Conservation (phyloP, 768 basidiomycete species). For the Tylopilus sp. region DNA sequence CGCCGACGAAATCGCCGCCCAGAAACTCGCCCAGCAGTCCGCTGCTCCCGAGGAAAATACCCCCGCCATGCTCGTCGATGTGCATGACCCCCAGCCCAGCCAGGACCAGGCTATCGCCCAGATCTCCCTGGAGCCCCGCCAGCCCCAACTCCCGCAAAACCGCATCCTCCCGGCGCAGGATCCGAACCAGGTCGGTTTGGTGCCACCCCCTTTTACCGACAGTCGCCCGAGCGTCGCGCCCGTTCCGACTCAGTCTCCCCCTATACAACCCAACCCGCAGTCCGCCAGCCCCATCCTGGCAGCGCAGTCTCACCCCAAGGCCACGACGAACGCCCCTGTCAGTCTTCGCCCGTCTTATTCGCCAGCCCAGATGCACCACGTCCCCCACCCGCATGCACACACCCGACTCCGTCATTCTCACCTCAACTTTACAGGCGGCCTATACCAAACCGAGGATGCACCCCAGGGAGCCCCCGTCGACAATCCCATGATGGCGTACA, state of each 20-base stretch:
- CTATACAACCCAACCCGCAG: conserved; percentile 23
- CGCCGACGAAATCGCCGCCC: conserved; percentile 89
- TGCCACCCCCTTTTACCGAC: conserved; percentile 23
- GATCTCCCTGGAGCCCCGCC: conserved; percentile 6
- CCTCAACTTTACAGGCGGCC: conserved; percentile 41
- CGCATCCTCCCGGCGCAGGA: conserved; percentile 19
- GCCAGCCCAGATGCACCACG: conserved; percentile 68
- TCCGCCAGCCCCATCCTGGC: conserved; percentile 15
- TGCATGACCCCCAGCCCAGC: conserved; percentile 12
- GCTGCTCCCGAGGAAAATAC: conserved; percentile 22
- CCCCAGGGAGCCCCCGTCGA: conserved; percentile 31
- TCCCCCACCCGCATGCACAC: conserved; percentile 77
- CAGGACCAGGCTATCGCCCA: conserved; percentile 7
- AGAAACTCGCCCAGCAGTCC: conserved; percentile 46
- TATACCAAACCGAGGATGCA: conserved; percentile 33
- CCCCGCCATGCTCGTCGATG: conserved; percentile 16
- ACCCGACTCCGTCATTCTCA: conserved; percentile 67
- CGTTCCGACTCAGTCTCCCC: conserved; percentile 18
- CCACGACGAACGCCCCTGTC: conserved; percentile 37
- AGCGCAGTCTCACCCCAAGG: conserved; percentile 22
- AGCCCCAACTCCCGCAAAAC: conserved; percentile 16
- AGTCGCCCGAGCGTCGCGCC: conserved; percentile 9
- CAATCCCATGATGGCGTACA: conserved; percentile 49
- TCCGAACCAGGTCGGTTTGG: conserved; percentile 3
- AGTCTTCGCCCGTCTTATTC: conserved; percentile 59